These are phyloP conservation scores for Fusarium cicatricum DNA, from an alignment of 2,329 filamentous ascomycete species.

Conservation along the genomic window DNA sequence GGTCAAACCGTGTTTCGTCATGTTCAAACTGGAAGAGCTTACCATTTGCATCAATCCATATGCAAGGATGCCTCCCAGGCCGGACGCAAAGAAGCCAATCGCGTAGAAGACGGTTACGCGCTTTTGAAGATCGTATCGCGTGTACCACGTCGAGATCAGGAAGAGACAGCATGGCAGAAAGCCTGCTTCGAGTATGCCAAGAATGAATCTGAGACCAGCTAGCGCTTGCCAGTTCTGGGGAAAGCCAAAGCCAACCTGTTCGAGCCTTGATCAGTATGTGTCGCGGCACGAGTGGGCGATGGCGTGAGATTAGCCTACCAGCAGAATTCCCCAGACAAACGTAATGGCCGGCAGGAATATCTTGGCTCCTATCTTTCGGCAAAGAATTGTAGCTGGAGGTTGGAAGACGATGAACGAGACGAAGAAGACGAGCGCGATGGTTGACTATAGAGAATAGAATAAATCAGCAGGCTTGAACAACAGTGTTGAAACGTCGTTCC, in stretches of 20 bases:
- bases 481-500: too few relatives aligned
- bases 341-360: constrained; percentile 33
- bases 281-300: too few relatives aligned
- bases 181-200: constrained; percentile 30
- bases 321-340: constrained; percentile 30
- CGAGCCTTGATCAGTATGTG: too few relatives aligned
- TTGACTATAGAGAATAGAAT: constrained; percentile 10
- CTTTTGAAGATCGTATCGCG: constrained; percentile 70
- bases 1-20: too few relatives aligned
- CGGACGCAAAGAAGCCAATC: constrained; percentile 38
- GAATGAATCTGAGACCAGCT: constrained; percentile 17
- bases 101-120: constrained; percentile 51
- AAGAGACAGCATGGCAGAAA: constrained; percentile 63
- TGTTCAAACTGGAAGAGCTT: constrained; percentile 32
- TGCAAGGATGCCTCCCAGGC: constrained; percentile 36
- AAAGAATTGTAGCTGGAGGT: constrained; percentile 30
- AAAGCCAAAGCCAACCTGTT: constrained; percentile 19
- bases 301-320: constrained; percentile 12
- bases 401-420: constrained; percentile 35
- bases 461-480: too few relatives aligned
- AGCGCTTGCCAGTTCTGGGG: constrained; percentile 17
- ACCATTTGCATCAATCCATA: constrained; percentile 45
- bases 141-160: constrained; percentile 74
- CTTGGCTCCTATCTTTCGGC: constrained; percentile 32
- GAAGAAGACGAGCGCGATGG: constrained; percentile 36